phyloP scores from a whole-genome alignment of 208 protist genomes.

The Spongospora subterranea region DNA sequence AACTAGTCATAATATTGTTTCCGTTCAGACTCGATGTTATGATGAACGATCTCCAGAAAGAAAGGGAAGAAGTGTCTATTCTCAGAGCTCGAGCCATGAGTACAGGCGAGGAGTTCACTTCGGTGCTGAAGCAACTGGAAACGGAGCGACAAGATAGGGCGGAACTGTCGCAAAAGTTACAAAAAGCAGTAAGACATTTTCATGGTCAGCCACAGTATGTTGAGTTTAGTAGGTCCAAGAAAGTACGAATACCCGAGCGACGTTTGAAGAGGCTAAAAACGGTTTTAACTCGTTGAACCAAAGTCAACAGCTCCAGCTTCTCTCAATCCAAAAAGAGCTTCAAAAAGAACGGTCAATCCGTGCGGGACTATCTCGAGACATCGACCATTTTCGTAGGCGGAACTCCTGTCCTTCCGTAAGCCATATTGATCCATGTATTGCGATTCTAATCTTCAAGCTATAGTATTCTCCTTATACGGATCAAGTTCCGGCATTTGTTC shows the following conservation, averaged over 20 bases:
- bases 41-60: conserved; percentile 6
- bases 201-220: not conserved
- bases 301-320: not conserved
- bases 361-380: not conserved
- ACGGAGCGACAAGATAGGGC: not conserved
- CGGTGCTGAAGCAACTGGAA: not conserved
- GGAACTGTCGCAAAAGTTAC: conserved; percentile 5
- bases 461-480: too few species aligned
- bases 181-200: not conserved
- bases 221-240: not conserved
- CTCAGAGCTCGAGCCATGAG: not conserved
- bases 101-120: not conserved
- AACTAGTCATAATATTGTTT: too few species aligned
- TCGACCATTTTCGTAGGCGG: not conserved
- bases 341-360: not conserved
- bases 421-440: not conserved
- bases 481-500: too few species aligned
- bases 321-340: not conserved
- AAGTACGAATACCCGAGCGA: not conserved
- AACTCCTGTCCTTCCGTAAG: too few species aligned
- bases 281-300: not conserved
- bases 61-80: not conserved
- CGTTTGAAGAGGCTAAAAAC: not conserved
- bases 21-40: not conserved
- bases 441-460: not conserved